phyloP scores from a whole-genome alignment of 495 filamentous ascomycete genomes.

The Daldinia childiae region DNA sequence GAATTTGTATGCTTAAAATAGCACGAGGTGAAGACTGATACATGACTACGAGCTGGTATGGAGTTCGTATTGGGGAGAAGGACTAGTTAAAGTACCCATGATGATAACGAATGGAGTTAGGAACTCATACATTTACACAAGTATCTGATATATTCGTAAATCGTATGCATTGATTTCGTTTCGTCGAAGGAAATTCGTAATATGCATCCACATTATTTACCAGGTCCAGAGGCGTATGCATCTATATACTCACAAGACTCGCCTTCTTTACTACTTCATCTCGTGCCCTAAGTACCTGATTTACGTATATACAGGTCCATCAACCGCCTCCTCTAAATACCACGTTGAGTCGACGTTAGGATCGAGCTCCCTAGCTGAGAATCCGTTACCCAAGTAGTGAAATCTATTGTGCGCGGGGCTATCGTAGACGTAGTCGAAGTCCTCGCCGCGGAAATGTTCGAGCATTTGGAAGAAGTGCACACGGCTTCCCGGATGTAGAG shows the following conservation, averaged over 20 bases:
- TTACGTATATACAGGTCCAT: constrained; percentile 5
- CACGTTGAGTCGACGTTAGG: constrained; percentile 51
- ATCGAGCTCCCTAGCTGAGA: constrained; percentile 54
- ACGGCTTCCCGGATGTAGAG: constrained; percentile 60
- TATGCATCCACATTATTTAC: neutral
- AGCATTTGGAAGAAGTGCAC: constrained; percentile 65
- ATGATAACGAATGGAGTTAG: no score
- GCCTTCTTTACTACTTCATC: neutral
- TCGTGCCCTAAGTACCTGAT: neutral
- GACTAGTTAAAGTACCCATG: no score
- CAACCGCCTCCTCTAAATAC: constrained; percentile 51
- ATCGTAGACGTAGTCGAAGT: constrained; percentile 59
- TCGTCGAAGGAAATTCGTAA: neutral
- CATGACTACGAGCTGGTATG: neutral
- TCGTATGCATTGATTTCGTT: neutral
- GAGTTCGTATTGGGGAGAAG: no score
- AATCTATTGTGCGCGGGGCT: constrained; percentile 51
- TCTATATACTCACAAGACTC: neutral
- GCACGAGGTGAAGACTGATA: neutral
- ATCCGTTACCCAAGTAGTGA: constrained; percentile 60
- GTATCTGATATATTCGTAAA: neutral
- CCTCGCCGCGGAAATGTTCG: constrained; percentile 57
- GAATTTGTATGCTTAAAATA: neutral
- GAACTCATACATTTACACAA: neutral
- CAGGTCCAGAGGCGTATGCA: neutral